Evolutionary conservation across 768 basidiomycete species (phyloP).

Genomic region (Fistulinella prunicolor): DNA sequence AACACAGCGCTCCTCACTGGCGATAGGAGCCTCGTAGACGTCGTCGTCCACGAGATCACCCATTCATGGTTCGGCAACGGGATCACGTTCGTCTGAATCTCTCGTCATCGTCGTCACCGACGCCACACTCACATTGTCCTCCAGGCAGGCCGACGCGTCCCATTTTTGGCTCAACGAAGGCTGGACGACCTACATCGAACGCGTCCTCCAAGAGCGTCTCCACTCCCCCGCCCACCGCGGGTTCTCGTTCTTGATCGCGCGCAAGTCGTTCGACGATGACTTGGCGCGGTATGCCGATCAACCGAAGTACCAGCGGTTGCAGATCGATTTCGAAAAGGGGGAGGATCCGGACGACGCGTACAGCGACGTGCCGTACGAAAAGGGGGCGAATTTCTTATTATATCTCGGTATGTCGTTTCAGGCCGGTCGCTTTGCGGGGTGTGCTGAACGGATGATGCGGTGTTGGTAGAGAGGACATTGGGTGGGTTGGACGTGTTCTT

Average conservation of each 20-base stretch:
- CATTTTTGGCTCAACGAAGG: slow-evolving; percentile 93
- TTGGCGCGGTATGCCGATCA: slow-evolving; percentile 54
- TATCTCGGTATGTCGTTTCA: slow-evolving; percentile 63
- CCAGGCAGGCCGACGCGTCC: slow-evolving; percentile 61
- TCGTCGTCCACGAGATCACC: slow-evolving; percentile 83
- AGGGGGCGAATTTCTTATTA: slow-evolving; percentile 85
- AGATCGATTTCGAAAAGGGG: slow-evolving; percentile 68
- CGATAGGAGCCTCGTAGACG: slow-evolving; percentile 83
- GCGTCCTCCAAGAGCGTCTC: slow-evolving; percentile 65
- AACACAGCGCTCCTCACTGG: slow-evolving; percentile 71
- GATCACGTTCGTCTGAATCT: slow-evolving; percentile 51
- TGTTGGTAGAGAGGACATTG: slow-evolving; percentile 8
- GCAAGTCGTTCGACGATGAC: slow-evolving; percentile 65
- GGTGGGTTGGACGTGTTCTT: slow-evolving; percentile 59
- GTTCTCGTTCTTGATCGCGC: slow-evolving; percentile 77
- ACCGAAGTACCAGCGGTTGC: slow-evolving; percentile 73
- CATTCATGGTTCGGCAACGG: slow-evolving; percentile 92
- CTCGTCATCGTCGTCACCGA: neutral
- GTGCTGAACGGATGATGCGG: neutral
- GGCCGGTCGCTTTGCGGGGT: too few species aligned
- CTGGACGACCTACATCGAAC: slow-evolving; percentile 93
- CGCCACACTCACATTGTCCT: neutral
- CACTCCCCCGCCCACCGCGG: slow-evolving; percentile 76
- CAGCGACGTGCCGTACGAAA: slow-evolving; percentile 75
- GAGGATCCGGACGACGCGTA: slow-evolving; percentile 82